Evolutionary conservation across 306 rosid genomes (phyloP).

Genomic region (Oxytropis ochrocephala): DNA sequence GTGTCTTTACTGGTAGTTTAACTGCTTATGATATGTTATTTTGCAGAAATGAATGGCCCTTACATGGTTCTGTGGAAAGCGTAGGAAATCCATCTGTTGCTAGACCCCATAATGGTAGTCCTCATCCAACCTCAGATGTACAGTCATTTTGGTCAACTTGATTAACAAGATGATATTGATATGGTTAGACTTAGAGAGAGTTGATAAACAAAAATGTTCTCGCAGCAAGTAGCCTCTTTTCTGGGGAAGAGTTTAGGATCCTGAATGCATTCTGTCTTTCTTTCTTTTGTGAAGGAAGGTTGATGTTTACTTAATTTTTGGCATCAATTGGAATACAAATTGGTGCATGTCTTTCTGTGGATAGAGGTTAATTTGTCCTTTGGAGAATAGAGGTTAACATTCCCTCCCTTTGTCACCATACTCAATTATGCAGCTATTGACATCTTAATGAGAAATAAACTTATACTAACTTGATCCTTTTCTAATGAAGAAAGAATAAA

Average conservation of each 20-base stretch:
- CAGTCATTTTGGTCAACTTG: conserved; percentile 71
- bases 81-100: conserved; percentile 41
- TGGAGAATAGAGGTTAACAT: conserved; percentile 10
- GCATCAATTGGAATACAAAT: conserved; percentile 39
- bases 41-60: conserved; percentile 68
- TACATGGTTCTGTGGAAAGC: conserved; percentile 52
- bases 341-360: conserved; percentile 33
- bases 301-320: conserved; percentile 34
- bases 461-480: background rate
- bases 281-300: conserved; percentile 45
- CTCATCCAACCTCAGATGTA: conserved; percentile 55
- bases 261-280: conserved; percentile 60
- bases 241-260: conserved; percentile 33
- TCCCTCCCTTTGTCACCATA: background rate
- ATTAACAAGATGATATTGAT: conserved; percentile 32
- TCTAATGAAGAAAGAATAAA: background rate
- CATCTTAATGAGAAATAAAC: conserved; percentile 7
- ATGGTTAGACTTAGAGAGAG: conserved; percentile 36
- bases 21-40: conserved; percentile 6
- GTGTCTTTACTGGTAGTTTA: background rate
- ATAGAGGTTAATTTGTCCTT: background rate
- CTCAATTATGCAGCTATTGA: background rate
- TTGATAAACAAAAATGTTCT: conserved; percentile 35
- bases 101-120: conserved; percentile 56
- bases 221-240: conserved; percentile 47